Evolutionary conservation across 306 rosid genomes (phyloP).

Genomic region (Prunus davidiana): DNA sequence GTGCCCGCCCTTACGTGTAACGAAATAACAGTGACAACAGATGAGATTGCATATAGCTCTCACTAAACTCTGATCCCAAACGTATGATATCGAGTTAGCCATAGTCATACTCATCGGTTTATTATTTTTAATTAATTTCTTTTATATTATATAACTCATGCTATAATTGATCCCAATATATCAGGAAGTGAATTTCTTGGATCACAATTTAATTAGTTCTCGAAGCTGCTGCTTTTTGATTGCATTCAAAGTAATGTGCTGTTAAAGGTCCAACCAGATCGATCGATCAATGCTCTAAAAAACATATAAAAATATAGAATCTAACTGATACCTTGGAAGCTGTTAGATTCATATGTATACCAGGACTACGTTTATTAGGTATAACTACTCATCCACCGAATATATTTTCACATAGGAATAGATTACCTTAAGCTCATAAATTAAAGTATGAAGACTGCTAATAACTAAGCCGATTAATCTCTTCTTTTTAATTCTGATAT

Average conservation of each 20-base stretch:
- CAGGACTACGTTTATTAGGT: neutral
- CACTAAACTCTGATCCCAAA: neutral
- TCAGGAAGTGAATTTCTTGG: conserved; percentile 4
- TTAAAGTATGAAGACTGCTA: too few relatives aligned
- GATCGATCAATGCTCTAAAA: neutral
- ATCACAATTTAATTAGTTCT: neutral
- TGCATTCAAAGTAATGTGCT: conserved; percentile 9
- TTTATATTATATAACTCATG: neutral
- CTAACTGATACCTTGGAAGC: neutral
- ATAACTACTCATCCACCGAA: too few relatives aligned
- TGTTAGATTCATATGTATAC: neutral
- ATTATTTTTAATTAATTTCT: neutral
- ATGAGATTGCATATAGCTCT: too few relatives aligned
- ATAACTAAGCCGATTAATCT: too few relatives aligned
- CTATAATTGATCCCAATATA: neutral
- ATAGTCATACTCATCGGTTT: neutral
- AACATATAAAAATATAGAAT: neutral
- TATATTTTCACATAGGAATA: too few relatives aligned
- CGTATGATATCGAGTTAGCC: neutral
- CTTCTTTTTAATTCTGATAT: too few relatives aligned
- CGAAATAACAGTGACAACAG: too few relatives aligned
- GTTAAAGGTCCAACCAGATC: neutral
- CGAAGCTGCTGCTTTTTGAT: conserved; percentile 6
- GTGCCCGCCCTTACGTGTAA: too few relatives aligned
- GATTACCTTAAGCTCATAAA: too few relatives aligned